Percentiles rank a stretch among this genome's conserved stretches.
phyloP scores from a whole-genome alignment of 1,284 basidiomycete genomes.

The Waitea zeae region DNA sequence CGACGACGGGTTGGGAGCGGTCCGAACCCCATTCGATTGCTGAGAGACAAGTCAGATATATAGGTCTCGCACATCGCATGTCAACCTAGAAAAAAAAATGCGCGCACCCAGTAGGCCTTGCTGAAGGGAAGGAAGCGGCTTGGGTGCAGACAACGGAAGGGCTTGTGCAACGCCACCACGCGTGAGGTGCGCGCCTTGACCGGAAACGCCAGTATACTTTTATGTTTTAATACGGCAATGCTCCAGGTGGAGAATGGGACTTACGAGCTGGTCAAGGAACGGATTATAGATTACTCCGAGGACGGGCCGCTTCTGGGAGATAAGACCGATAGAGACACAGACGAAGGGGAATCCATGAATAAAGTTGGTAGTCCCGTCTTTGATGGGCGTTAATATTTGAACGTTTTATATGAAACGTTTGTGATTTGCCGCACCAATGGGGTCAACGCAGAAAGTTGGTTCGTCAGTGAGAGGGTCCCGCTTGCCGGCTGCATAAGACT shows the following conservation, averaged over 20 bases:
- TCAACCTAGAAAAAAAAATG: no score
- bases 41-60: slow-evolving; percentile 10
- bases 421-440: slow-evolving; percentile 37
- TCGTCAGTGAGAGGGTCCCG: slow-evolving; percentile 62
- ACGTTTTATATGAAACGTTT: not conserved
- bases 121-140: slow-evolving; percentile 56
- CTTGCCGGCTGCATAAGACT: slow-evolving; percentile 63
- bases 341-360: slow-evolving; percentile 83
- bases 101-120: slow-evolving; percentile 59
- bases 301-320: slow-evolving; percentile 64
- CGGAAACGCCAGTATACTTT: slow-evolving; percentile 71
- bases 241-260: slow-evolving; percentile 9
- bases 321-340: slow-evolving; percentile 84
- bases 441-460: slow-evolving; percentile 87
- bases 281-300: slow-evolving; percentile 91
- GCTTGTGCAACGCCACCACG: slow-evolving; percentile 38
- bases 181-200: slow-evolving; percentile 67
- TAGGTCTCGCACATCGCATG: not conserved
- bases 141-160: slow-evolving; percentile 51
- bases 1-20: slow-evolving; percentile 38
- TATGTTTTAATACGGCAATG: no score
- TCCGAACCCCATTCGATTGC: slow-evolving; percentile 92
- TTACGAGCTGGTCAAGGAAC: slow-evolving; percentile 67
- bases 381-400: no score
- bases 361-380: slow-evolving; percentile 91